phyloP scores from a whole-genome alignment of 2,329 filamentous ascomycete genomes.

The Pseudogymnoascus sp. region DNA sequence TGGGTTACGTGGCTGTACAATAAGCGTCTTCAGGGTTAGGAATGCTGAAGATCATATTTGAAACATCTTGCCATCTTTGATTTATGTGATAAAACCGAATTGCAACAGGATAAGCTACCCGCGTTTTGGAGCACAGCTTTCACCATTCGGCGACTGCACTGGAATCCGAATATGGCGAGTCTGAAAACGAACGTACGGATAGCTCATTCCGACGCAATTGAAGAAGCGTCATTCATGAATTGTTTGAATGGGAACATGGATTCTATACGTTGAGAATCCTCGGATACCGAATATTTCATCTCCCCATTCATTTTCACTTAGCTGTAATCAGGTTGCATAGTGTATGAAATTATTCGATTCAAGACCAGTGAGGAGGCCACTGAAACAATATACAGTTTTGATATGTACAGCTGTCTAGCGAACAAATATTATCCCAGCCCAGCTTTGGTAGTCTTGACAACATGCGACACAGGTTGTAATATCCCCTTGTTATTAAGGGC shows the following conservation, averaged over 20 bases:
- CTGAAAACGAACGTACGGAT: not conserved
- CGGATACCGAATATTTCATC: not conserved
- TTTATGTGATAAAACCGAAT: not conserved
- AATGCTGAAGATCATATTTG: constrained; percentile 25
- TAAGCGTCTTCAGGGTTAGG: constrained; percentile 37
- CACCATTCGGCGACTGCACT: not conserved
- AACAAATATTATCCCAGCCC: constrained; percentile 54
- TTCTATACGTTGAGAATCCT: not conserved
- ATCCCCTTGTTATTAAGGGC: constrained; percentile 80
- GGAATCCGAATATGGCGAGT: not conserved
- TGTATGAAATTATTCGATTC: not conserved
- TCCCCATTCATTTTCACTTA: not conserved
- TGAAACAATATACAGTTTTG: constrained; percentile 7
- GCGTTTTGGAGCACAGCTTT: not conserved
- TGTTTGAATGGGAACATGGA: not conserved
- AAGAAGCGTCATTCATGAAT: not conserved
- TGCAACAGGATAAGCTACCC: not conserved
- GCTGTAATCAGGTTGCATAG: not conserved
- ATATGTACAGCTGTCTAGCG: not conserved
- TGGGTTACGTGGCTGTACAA: constrained; percentile 67
- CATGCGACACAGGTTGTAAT: constrained; percentile 73
- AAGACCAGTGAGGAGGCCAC: not conserved
- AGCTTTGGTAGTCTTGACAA: constrained; percentile 79
- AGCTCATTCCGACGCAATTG: not conserved
- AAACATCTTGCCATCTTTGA: not conserved